phyloP scores from a whole-genome alignment of 495 filamentous ascomycete genomes.

The Aspergillus nidulans region DNA sequence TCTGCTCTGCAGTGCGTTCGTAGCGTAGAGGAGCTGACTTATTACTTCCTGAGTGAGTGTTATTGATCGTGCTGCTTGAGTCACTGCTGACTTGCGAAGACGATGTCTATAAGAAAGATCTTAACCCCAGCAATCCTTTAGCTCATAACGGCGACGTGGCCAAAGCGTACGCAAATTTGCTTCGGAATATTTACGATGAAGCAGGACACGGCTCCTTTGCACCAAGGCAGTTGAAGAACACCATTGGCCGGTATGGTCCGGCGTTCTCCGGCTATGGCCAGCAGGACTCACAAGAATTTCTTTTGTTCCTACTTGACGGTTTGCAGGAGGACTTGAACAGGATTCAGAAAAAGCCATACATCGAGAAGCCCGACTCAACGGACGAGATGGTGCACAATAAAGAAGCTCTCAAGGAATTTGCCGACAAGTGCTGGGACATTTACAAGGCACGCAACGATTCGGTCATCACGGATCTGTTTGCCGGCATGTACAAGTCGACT shows the following conservation, averaged over 20 bases:
- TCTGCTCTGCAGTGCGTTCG: constrained; percentile 91
- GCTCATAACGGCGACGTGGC: constrained; percentile 81
- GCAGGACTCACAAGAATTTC: constrained; percentile 95
- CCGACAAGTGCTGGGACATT: constrained; percentile 81
- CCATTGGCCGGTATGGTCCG: constrained; percentile 72
- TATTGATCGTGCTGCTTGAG: neutral
- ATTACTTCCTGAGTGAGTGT: constrained; percentile 73
- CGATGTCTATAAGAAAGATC: constrained; percentile 65
- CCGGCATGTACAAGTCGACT: constrained; percentile 96
- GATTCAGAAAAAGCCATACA: constrained; percentile 92
- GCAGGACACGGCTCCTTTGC: constrained; percentile 57
- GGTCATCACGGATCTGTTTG: constrained; percentile 89
- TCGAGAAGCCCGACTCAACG: constrained; percentile 95
- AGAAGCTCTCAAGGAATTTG: constrained; percentile 72
- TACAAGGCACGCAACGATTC: constrained; percentile 93
- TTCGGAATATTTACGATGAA: constrained; percentile 64
- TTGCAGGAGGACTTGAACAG: constrained; percentile 93
- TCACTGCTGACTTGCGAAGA: constrained; percentile 38
- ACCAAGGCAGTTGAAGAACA: constrained; percentile 73
- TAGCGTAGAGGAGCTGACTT: constrained; percentile 83
- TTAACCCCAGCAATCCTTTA: constrained; percentile 80
- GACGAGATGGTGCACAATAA: constrained; percentile 90
- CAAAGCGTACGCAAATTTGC: constrained; percentile 66
- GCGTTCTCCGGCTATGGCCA: constrained; percentile 92
- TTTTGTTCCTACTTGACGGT: constrained; percentile 94